Base-by-base conservation (phyloP, 352 stramenopile species). In the Phytophthora chlamydospora region DNA sequence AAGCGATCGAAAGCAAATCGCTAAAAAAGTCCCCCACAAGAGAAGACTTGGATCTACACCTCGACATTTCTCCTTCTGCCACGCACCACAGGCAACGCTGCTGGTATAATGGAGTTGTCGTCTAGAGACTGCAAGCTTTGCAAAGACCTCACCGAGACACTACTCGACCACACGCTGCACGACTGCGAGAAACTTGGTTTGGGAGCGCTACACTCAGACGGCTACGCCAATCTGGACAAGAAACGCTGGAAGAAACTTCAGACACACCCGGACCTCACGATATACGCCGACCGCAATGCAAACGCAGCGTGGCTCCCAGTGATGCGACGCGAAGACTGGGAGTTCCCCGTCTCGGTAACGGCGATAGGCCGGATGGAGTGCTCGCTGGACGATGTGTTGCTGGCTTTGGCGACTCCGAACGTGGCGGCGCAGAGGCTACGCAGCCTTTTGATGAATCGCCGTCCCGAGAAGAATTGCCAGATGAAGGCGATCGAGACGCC, bases 211-310 rank as follows among this genome's bases (percentile, higher is more conserved):
- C 13, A 24, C 11, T 10, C 27, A 1, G 46, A n/a, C n/a, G 46
- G 41, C 24, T 53, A 68, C 24, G 52, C 45, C 16, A 19, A 21
- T 4, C 40, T 68, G 31, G 40, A 68, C n/a, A 52, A 38, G 1
- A 56, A 21, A 12, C 60, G 53, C 6, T 68, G 60, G 60, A 68
- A 63, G 46, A 68, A 68, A 38, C 60, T 68, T 11, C 52, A 68
- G 34, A 48, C 60, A 3, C 44, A 64, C 9, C 17, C 45, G 10
- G 49, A 54, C 32, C 35, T 68, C 14, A 68, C 53, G 31, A 39
- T 68, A 46, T 68, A 68, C 53, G 52, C 60, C 3, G 60, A 68
- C 35, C 60, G 60, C 6, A 48, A 36, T 9, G 43, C 60, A 7
- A 63, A 64, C 36, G 46, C 60, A 3, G 60, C 53, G 38, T 68